Base-by-base conservation (phyloP, 2,329 filamentous ascomycete genomes). In the Xylariaceae sp. region DNA sequence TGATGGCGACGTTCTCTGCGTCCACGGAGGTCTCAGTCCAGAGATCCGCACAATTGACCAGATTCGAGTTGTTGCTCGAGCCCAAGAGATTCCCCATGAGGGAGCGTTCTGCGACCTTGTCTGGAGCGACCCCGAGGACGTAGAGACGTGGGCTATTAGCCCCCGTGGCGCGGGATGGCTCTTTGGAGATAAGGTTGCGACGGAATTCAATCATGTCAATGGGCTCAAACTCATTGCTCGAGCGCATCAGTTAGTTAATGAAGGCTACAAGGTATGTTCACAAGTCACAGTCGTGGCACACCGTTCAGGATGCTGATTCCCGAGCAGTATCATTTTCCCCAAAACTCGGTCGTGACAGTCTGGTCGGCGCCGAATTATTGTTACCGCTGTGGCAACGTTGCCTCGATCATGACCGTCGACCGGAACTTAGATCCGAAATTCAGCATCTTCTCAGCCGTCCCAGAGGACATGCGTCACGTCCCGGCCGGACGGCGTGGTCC, bases 301-400 rank as follows among this genome's bases (percentile, higher is more conserved):
- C 6, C 9, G 12, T 11, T 26, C 11, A 3, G 7, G 19, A 19
- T 59, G 19, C 68, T 74, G 64, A 75, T 58, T 2, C 31, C 34
- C 5, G 2, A 50, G 35, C 54, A 89, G 83, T 97, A 95, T 71
- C 92, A 97, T 70, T 97, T 97, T 73, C 81, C 87, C 51, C 89
- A 96, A 70, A 92, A 94, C 74, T 95, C 95, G 9, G 91, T 96
- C 42, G 91, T 96, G 19, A 99, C 94, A 0, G 94, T 99, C 27
- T 99, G 94, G 94, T 96, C 91, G 56, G 94, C 94, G 3, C 94
- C 94, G 3, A 99, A 95, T 70, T 94, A 94, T 72, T 95, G 89
- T 71, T 96, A 96, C 71, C 82, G 91, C 52, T 99, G 94, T 71
- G 94, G 94, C 39, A 99, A 99, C 67, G 84, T 97, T 69, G 94